phyloP scores from a whole-genome alignment of 192 early-diverging fungal genomes.

The Chytriomyces sp. region DNA sequence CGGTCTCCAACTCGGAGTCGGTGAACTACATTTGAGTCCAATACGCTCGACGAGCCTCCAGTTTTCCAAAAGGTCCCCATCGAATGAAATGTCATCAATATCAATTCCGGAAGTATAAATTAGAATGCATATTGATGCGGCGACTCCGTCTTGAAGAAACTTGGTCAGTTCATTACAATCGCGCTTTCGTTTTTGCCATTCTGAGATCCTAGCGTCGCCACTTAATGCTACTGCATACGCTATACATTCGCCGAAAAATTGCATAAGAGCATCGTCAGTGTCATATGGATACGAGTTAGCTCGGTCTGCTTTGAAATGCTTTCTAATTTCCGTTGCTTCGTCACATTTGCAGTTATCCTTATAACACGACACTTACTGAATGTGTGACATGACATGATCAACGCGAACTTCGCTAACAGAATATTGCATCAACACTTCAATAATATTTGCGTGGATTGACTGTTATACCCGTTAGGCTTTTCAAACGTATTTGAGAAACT shows the following conservation, averaged over 20 bases:
- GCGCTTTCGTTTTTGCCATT: background rate
- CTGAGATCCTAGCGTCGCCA: background rate
- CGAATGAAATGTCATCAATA: conserved; percentile 15
- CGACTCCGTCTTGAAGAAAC: conserved; percentile 35
- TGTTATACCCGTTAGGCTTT: conserved; percentile 6
- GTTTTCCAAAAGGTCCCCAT: background rate
- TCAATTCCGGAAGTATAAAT: conserved; percentile 33
- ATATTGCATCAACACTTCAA: conserved; percentile 43
- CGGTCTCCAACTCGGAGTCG: background rate
- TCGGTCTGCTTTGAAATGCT: background rate
- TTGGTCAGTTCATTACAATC: conserved; percentile 36
- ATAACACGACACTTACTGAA: conserved; percentile 16
- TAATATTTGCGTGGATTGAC: conserved; percentile 51
- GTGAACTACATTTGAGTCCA: background rate
- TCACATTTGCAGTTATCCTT: background rate
- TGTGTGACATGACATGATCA: conserved; percentile 34
- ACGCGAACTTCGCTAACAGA: conserved; percentile 9
- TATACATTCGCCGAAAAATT: conserved; percentile 44
- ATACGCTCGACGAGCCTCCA: conserved; percentile 5
- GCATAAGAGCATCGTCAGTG: conserved; percentile 46
- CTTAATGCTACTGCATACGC: background rate
- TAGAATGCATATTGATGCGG: conserved; percentile 11
- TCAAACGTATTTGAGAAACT: background rate
- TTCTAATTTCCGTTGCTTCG: too few relatives aligned
- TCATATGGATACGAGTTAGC: conserved; percentile 46